A percentile compares a stretch with the other conserved stretches of the same genome.
phyloP scores from a whole-genome alignment of 2,329 filamentous ascomycete species.

The Claviceps quebecensis region DNA sequence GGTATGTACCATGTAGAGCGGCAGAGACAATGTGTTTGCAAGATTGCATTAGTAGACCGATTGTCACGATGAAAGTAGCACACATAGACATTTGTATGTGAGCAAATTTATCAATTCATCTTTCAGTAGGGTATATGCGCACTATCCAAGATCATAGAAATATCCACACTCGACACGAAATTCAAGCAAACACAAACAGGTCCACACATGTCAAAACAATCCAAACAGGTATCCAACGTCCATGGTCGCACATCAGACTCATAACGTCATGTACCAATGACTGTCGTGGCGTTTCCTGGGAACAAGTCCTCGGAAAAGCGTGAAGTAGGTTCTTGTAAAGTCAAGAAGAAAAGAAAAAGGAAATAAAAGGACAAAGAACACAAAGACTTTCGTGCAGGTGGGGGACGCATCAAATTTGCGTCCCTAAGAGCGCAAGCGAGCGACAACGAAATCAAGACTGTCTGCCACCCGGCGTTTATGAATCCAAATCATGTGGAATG shows the following conservation, averaged over 20 bases:
- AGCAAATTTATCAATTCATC: neutral
- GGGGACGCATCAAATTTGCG: neutral
- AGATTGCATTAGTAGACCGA: too few species aligned
- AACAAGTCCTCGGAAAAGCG: too few species aligned
- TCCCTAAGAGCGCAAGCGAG: neutral
- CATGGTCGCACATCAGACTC: neutral
- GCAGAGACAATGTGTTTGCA: too few species aligned
- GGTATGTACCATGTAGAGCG: too few species aligned
- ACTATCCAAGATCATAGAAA: neutral
- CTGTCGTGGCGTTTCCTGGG: neutral
- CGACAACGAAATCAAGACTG: neutral
- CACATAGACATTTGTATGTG: too few species aligned
- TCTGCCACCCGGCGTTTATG: neutral
- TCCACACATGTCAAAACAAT: too few species aligned
- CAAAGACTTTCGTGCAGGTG: neutral
- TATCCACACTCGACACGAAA: neutral
- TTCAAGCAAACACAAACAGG: neutral
- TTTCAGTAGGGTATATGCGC: constrained; percentile 3
- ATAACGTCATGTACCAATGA: neutral
- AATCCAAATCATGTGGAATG: constrained; percentile 8
- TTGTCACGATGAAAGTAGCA: too few species aligned
- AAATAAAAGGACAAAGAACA: neutral
- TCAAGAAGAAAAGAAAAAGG: neutral
- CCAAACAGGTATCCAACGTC: too few species aligned
- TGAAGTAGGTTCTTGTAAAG: too few species aligned